Evolutionary conservation across 2,329 filamentous ascomycete genomes (phyloP).

Genomic region (Epichloe glyceriae): DNA sequence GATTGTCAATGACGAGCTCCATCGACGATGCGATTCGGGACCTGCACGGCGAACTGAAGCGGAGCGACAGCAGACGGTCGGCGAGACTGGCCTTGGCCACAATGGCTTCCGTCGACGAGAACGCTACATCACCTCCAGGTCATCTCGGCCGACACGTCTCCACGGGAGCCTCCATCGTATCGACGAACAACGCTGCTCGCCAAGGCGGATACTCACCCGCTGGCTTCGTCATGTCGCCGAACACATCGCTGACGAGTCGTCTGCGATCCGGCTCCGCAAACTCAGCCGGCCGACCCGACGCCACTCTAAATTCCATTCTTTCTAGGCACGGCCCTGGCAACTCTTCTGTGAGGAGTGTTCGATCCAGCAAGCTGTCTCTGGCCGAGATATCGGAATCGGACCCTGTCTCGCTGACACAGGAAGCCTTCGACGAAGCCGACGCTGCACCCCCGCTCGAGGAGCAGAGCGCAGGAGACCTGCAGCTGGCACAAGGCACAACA

Average conservation of each 20-base stretch:
- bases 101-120: constrained; percentile 6
- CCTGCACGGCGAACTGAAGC: constrained; percentile 58
- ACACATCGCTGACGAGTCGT: constrained; percentile 45
- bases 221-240: constrained; percentile 55
- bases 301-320: constrained; percentile 26
- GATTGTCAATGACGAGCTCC: constrained; percentile 59
- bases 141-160: constrained; percentile 32
- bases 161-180: constrained; percentile 49
- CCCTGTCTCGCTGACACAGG: constrained; percentile 34
- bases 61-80: constrained; percentile 53
- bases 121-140: constrained; percentile 4
- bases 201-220: constrained; percentile 58
- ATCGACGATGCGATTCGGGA: constrained; percentile 68
- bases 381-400: constrained; percentile 46
- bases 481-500: constrained; percentile 21
- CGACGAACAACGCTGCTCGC: constrained; percentile 52
- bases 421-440: constrained; percentile 42
- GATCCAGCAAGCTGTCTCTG: constrained; percentile 37
- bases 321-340: constrained; percentile 43
- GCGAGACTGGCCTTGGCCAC: constrained; percentile 41
- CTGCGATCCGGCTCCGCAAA: constrained; percentile 42
- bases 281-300: constrained; percentile 27
- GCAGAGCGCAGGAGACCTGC: constrained; percentile 17
- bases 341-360: constrained; percentile 36
- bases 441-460: constrained; percentile 24